Percentiles rank a stretch among this genome's conserved stretches.
Conservation (phyloP, 2,329 filamentous ascomycete genomes). For the Fusarium camptoceras region DNA sequence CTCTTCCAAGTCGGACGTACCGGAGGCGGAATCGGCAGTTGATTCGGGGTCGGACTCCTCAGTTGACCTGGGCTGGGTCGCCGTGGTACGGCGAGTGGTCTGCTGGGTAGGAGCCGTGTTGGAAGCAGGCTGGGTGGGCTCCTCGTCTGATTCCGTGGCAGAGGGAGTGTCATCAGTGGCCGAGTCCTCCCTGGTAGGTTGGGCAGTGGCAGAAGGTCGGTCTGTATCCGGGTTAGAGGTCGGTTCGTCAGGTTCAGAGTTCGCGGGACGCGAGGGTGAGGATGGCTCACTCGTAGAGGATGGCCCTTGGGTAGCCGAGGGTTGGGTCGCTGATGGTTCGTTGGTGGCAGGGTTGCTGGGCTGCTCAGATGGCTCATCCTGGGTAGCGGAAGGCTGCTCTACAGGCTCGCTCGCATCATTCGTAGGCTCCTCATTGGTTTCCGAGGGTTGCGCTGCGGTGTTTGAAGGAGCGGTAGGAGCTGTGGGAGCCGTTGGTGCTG, state of each 20-base stretch:
- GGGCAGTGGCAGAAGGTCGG: constrained; percentile 27
- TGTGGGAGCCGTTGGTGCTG: constrained; percentile 9
- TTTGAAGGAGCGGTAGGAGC: constrained; percentile 16
- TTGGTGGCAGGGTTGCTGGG: constrained; percentile 25
- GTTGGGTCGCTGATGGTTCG: constrained; percentile 20
- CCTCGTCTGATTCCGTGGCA: constrained; percentile 28
- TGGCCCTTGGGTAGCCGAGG: constrained; percentile 26
- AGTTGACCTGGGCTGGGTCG: constrained; percentile 23
- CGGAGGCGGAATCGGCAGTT: constrained; percentile 44
- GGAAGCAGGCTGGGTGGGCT: constrained; percentile 30
- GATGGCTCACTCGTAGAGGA: constrained; percentile 42
- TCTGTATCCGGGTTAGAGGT: constrained; percentile 44
- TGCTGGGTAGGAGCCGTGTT: constrained; percentile 23
- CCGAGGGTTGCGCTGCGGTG: constrained; percentile 8
- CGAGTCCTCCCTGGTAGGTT: constrained; percentile 25
- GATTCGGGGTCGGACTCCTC: constrained; percentile 30
- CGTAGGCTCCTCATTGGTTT: constrained; percentile 32
- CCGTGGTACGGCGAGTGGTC: constrained; percentile 21
- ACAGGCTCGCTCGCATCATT: constrained; percentile 15
- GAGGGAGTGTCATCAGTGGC: constrained; percentile 25
- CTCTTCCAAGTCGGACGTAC: constrained; percentile 48
- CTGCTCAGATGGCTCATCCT: constrained; percentile 15
- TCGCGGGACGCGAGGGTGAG: constrained; percentile 36
- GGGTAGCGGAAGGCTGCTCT: constrained; percentile 24
- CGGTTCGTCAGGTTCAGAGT: constrained; percentile 36